A percentile compares a stretch with the other conserved stretches of the same genome.
Conservation (phyloP, 306 rosid genomes). For the Oemleria cerasiformis region DNA sequence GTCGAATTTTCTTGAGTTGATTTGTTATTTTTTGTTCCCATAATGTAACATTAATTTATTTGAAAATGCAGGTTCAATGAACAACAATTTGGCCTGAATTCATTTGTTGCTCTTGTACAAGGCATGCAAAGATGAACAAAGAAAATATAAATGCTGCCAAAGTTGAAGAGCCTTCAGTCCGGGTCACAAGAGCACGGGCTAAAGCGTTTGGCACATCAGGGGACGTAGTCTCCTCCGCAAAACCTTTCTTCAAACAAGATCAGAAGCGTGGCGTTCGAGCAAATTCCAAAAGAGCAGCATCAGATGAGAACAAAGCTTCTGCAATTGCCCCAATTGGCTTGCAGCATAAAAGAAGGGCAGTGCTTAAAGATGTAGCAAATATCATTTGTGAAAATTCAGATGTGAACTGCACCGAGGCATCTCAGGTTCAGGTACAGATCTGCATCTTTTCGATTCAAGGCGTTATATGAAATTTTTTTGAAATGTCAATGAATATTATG, state of each 20-base stretch:
- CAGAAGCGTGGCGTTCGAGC: conserved; percentile 33
- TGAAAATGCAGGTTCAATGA: conserved; percentile 49
- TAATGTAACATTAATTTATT: conserved; percentile 14
- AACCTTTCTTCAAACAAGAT: conserved; percentile 42
- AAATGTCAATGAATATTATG: neutral
- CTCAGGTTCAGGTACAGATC: conserved; percentile 48
- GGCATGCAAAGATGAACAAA: conserved; percentile 59
- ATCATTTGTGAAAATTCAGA: conserved; percentile 14
- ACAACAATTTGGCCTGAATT: conserved; percentile 29
- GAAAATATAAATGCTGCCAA: conserved; percentile 43
- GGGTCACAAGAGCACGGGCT: conserved; percentile 82
- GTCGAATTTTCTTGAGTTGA: neutral
- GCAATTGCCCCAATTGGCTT: conserved; percentile 31
- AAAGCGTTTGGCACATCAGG: conserved; percentile 42
- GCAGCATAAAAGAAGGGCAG: conserved; percentile 65
- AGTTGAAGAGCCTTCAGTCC: conserved; percentile 43
- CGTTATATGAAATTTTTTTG: neutral
- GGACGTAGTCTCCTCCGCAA: conserved; percentile 38
- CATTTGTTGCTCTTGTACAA: conserved; percentile 41
- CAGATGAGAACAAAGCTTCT: conserved; percentile 47
- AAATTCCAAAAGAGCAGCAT: conserved; percentile 46
- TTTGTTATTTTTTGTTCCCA: neutral
- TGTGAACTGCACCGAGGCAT: conserved; percentile 21
- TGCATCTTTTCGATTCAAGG: neutral
- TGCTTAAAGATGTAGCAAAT: conserved; percentile 68